Base-by-base conservation (phyloP, 768 basidiomycete genomes). In the Termitomyces sp. region DNA sequence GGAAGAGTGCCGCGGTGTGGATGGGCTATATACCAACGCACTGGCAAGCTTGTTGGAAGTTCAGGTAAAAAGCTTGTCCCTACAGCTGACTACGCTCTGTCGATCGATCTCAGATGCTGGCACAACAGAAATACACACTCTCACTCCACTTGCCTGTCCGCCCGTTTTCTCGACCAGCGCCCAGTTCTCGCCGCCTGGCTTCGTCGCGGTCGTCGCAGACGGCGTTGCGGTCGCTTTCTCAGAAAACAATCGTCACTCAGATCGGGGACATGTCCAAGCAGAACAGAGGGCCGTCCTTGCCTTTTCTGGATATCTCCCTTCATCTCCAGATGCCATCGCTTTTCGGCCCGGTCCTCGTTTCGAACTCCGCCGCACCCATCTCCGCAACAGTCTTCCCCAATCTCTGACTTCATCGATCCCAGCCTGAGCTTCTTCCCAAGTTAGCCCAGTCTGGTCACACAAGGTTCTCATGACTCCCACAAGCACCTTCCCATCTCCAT, bases 21-120 rank as follows among this genome's bases (percentile, higher is more conserved):
- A 49, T 36, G 59, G 49, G 29, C 42, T 60, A 54, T 52, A 37
- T 54, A 46, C 0, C 59, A 43, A 20, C 50, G 31, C 43, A 0
- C 43, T n/a, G 17, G n/a, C 50, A 37, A 59, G 45, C 9, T 37
- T 56, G 49, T 56, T 59, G 53, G 53, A 56, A 37, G 60, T 34
- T 59, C 42, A 60, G 54, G 50, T 63, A 60, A 60, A 58, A 65
- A 65, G 53, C 55, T 62, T 57, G 57, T 46, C 46, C 52, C 59
- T 61, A 37, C 59, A 66, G 49, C 56, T 64, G 61, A 62, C 65
- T 60, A 48, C 37, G 20, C 15, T 10, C 48, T 34, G 40, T 42
- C 53, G 64, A 69, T 69, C 64, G 66, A 69, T 69, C 68, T 64
- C 52, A 69, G 66, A 67, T 68, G 48, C 32, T 42, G 4, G 12